Evolutionary conservation across 257 asterid species (phyloP).

Genomic region (Rehmannia glutinosa): DNA sequence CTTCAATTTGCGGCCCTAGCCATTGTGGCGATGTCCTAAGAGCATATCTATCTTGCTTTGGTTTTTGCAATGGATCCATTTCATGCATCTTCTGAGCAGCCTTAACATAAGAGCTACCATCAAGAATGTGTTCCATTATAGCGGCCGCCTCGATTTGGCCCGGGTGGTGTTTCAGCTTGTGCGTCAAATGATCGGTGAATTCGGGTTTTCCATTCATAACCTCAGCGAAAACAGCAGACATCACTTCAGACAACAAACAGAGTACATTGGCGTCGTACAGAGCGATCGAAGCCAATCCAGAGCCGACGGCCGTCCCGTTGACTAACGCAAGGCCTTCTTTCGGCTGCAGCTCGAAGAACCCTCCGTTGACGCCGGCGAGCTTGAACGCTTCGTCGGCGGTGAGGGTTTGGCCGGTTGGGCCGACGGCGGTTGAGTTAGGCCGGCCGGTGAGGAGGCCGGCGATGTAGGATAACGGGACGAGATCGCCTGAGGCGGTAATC

Average conservation of each 20-base stretch:
- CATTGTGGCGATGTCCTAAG: constrained; percentile 55
- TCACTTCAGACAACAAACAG: constrained; percentile 34
- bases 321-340: constrained; percentile 58
- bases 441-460: constrained; percentile 64
- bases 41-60: constrained; percentile 51
- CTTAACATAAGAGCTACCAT: constrained; percentile 41
- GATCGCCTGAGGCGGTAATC: constrained; percentile 52
- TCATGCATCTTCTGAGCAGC: constrained; percentile 44
- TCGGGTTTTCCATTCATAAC: constrained; percentile 60
- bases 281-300: constrained; percentile 48
- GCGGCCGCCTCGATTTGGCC: constrained; percentile 66
- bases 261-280: constrained; percentile 50
- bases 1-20: constrained; percentile 56
- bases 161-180: constrained; percentile 52
- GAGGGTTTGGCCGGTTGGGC: constrained; percentile 34
- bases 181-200: constrained; percentile 50
- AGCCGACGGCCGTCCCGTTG: constrained; percentile 59
- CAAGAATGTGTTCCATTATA: constrained; percentile 52
- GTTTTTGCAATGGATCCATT: constrained; percentile 48
- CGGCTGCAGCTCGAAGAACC: constrained; percentile 49
- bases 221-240: constrained; percentile 50
- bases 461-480: constrained; percentile 55
- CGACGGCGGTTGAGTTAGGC: constrained; percentile 43
- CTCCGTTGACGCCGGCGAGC: constrained; percentile 31
- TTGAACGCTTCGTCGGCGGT: constrained; percentile 41